A percentile compares a stretch with the other conserved stretches of the same genome.
phyloP scores from a whole-genome alignment of 202 grass and related monocot genomes.

The Musa balbisiana region DNA sequence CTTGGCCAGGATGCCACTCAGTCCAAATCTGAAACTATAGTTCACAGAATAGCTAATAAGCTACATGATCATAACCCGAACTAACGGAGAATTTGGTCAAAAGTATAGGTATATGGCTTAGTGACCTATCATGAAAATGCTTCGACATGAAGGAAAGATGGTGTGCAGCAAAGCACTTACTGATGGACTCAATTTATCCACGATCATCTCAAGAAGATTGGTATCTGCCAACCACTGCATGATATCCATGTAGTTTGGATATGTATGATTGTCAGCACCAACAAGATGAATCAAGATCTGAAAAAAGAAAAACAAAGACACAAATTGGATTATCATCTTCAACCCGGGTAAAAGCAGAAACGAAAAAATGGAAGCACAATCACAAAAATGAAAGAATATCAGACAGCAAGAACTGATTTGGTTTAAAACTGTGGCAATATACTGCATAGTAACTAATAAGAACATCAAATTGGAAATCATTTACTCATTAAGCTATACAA shows the following conservation, averaged over 20 bases:
- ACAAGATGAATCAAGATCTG: conserved; percentile 27
- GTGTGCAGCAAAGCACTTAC: not conserved
- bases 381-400: not conserved
- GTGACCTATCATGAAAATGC: not conserved
- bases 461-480: too few species aligned
- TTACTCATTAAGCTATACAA: too few species aligned
- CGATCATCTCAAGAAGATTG: conserved; percentile 28
- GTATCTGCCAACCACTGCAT: conserved; percentile 24
- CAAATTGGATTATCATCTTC: not conserved
- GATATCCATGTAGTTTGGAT: conserved; percentile 26
- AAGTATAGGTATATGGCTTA: too few species aligned
- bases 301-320: not conserved
- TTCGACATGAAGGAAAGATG: not conserved
- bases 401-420: not conserved
- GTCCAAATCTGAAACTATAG: not conserved
- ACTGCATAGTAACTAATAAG: too few species aligned
- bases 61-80: too few species aligned
- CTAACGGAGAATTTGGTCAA: too few species aligned
- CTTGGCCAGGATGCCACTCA: too few species aligned
- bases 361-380: not conserved
- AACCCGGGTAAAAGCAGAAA: not conserved
- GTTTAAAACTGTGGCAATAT: too few species aligned
- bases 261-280: conserved; percentile 22
- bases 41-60: not conserved
- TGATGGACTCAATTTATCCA: conserved; percentile 22